Conservation (phyloP, 2,329 filamentous ascomycete species). For the Didymella keratinophila region DNA sequence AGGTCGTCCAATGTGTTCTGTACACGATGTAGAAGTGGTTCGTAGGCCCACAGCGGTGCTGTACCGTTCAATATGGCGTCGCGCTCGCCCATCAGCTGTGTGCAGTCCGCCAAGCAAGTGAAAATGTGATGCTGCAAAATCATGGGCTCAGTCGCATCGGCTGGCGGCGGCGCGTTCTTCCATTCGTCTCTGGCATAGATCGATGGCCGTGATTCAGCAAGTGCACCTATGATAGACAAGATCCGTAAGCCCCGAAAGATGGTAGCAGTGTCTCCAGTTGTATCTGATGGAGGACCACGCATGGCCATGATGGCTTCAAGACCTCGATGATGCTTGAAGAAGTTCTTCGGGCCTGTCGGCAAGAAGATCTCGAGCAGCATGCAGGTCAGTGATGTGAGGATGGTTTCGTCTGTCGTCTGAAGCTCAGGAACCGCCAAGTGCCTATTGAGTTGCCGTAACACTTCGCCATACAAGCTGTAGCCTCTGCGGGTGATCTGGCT, state of each 20-base stretch:
- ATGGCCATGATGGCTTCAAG: conserved; percentile 39
- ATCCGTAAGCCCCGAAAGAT: conserved; percentile 34
- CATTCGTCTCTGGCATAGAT: conserved; percentile 36
- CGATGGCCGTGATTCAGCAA: conserved; percentile 28
- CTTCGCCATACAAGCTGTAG: conserved; percentile 36
- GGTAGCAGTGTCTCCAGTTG: conserved; percentile 16
- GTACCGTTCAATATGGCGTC: conserved; percentile 12
- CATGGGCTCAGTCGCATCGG: conserved; percentile 19
- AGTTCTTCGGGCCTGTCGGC: conserved; percentile 38
- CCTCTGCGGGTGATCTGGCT: conserved; percentile 29
- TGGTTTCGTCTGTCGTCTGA: conserved; percentile 36
- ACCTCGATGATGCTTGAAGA: conserved; percentile 39
- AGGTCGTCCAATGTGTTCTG: conserved; percentile 16
- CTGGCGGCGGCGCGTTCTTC: conserved; percentile 29
- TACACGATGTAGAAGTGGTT: conserved; percentile 19
- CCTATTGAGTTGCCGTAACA: conserved; percentile 33
- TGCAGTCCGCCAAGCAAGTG: conserved; percentile 36
- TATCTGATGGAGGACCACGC: conserved; percentile 31
- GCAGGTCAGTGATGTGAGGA: conserved; percentile 36
- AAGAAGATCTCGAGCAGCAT: conserved; percentile 42
- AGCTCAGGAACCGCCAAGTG: conserved; percentile 27
- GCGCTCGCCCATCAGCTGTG: conserved; percentile 27
- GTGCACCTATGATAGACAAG: conserved; percentile 35
- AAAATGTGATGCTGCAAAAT: conserved; percentile 33
- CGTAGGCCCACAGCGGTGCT: background rate